These are phyloP conservation scores for Cladosporium sp. DNA, from an alignment of 2,329 filamentous ascomycete species.

Conservation along the genomic window DNA sequence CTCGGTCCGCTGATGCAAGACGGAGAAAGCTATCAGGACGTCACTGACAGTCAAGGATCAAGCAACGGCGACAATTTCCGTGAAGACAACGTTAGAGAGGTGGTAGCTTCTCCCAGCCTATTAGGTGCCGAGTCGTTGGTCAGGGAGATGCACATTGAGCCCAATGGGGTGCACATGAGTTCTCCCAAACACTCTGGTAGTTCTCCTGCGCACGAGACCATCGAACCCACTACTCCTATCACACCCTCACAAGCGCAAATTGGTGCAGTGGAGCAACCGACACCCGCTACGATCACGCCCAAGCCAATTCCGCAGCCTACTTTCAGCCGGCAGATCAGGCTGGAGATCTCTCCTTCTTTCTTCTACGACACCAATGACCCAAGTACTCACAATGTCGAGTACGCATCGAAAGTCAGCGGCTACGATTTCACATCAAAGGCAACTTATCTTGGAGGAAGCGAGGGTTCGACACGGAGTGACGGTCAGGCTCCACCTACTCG, in stretches of 20 bases:
- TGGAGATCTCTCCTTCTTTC: conserved; percentile 42
- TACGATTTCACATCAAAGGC: conserved; percentile 36
- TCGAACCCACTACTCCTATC: conserved; percentile 36
- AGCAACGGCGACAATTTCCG: conserved; percentile 10
- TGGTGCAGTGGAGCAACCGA: conserved; percentile 17
- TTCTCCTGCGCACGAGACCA: conserved; percentile 33
- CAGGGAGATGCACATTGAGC: conserved; percentile 37
- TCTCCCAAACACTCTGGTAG: conserved; percentile 36
- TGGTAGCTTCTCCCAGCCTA: conserved; percentile 35
- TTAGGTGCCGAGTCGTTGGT: conserved; percentile 46
- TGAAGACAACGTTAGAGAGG: neutral
- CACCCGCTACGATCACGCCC: conserved; percentile 28
- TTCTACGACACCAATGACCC: conserved; percentile 42
- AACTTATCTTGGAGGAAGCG: conserved; percentile 16
- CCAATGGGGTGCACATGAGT: conserved; percentile 31
- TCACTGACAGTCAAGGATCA: conserved; percentile 3
- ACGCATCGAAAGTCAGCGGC: conserved; percentile 43
- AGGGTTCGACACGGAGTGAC: conserved; percentile 11
- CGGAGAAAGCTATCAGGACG: conserved; percentile 19
- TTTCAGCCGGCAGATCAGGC: conserved; percentile 42
- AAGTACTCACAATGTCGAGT: conserved; percentile 43
- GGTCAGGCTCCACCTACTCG: neutral
- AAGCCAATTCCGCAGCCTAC: conserved; percentile 19
- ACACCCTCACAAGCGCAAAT: conserved; percentile 16
- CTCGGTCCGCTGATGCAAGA: conserved; percentile 16